Evolutionary conservation across 768 basidiomycete genomes (phyloP).

Genomic region (Asterophora lycoperdoides): DNA sequence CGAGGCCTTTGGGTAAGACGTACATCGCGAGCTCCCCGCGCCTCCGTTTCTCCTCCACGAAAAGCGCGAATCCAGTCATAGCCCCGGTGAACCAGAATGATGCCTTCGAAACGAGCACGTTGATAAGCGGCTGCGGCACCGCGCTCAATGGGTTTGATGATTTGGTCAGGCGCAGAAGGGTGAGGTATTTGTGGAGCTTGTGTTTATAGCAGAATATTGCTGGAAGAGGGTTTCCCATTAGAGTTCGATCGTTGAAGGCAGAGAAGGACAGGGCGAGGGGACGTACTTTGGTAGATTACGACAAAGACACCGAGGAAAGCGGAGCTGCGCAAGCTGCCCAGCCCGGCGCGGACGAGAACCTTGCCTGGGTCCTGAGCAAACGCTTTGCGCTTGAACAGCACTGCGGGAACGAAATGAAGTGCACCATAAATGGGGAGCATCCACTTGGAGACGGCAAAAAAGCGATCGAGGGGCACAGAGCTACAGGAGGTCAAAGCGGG

Average conservation of each 20-base stretch:
- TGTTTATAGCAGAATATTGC: conserved; percentile 67
- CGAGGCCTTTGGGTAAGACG: conserved; percentile 82
- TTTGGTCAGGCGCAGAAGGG: conserved; percentile 21
- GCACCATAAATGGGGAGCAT: conserved; percentile 85
- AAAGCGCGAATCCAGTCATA: conserved; percentile 68
- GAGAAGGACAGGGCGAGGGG: neutral
- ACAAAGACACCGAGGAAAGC: conserved; percentile 86
- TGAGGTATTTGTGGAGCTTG: conserved; percentile 48
- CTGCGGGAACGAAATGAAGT: conserved; percentile 81
- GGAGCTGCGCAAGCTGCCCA: conserved; percentile 78
- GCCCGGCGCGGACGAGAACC: conserved; percentile 59
- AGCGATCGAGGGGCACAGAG: conserved; percentile 60
- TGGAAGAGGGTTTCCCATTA: conserved; percentile 18
- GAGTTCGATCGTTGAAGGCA: no score
- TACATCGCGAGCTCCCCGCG: conserved; percentile 92
- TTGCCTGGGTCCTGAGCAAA: conserved; percentile 63
- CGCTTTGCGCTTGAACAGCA: conserved; percentile 72
- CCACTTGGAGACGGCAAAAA: conserved; percentile 79
- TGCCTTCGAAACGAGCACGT: conserved; percentile 59
- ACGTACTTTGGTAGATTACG: conserved; percentile 73
- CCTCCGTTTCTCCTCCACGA: conserved; percentile 86
- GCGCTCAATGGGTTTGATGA: conserved; percentile 30
- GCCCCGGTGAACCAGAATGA: conserved; percentile 75
- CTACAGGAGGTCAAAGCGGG: conserved; percentile 63
- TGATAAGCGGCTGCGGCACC: conserved; percentile 45